Base-by-base conservation (phyloP, 2,329 filamentous ascomycete species). In the Fusarium dimerum region DNA sequence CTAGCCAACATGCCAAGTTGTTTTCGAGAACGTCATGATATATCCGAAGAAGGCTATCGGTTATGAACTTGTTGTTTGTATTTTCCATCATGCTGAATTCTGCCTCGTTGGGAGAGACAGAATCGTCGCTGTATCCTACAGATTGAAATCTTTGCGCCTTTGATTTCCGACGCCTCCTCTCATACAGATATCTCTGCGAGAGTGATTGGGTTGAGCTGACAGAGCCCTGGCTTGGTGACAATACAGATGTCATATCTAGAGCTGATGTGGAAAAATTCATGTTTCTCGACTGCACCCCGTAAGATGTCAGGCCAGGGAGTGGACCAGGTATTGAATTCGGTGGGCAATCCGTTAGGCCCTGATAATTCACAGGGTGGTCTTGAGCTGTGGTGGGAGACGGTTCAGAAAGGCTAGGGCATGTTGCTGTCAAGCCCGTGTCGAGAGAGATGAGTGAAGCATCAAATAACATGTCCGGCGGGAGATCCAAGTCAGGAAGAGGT, bases 1-100 rank as follows among this genome's bases (percentile, higher is more conserved):
- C 64, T 17, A 64, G 26, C 62, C 62, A 64, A 20, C 62, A 64
- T 2, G 59, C 61, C 5, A 64, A 60, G 17, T 64, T 64, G 9
- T 64, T 59, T 42, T 64, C 62, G 6, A 64, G 53, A 5, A 64
- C 62, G 29, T 64, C 62, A 40, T 64, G 62, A 16, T 64, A 64
- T 2, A 64, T 64, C 32, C 63, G 60, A 2, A 64, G 45, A 1
- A 64, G 51, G 42, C 61, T 64, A 13, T 57, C 52, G 3, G 62
- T 61, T 17, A 64, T 64, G 48, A 56, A 60, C 3, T 63, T 53
- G 43, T 57, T 64, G 40, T 63, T 64, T 16, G 62, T 61, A 13
- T 56, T 57, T 5, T 49, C 51, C 51, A 64, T 64, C 59, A 64
- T 57, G 16, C 60, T 55, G 16, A 64, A 61, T 40, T 64, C 62